Conservation (phyloP, 805 yeast species). For the Saccharomyces jurei region DNA sequence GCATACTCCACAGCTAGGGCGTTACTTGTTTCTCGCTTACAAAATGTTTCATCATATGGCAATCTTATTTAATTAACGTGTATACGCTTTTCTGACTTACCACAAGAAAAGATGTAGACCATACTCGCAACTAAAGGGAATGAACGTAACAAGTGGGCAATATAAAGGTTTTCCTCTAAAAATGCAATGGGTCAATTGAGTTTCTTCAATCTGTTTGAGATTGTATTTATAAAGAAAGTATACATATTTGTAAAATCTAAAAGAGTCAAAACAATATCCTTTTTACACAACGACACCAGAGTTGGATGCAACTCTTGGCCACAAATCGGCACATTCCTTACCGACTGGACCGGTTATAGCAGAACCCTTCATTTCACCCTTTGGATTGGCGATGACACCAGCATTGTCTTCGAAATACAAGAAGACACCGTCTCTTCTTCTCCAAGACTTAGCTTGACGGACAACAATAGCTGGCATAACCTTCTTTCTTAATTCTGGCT, state of each 20-base stretch:
- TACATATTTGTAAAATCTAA: neutral
- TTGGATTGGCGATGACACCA: constrained; percentile 99
- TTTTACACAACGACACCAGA: constrained; percentile 99
- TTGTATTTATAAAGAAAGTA: neutral
- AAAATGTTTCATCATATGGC: neutral
- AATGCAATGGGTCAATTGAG: neutral
- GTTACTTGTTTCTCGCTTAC: neutral
- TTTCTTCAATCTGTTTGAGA: neutral
- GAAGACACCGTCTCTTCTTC: constrained; percentile 99
- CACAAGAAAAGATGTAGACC: neutral
- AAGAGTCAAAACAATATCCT: neutral
- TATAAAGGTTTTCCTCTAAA: neutral
- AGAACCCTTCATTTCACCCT: constrained; percentile 99
- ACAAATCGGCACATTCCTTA: constrained; percentile 99
- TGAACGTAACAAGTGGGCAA: neutral
- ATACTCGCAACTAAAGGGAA: neutral
- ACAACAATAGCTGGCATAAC: constrained; percentile 99
- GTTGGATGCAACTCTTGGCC: constrained; percentile 99
- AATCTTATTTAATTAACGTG: neutral
- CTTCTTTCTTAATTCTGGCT: constrained; percentile 99
- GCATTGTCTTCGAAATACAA: constrained; percentile 99
- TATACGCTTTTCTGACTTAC: neutral
- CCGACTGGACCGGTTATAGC: constrained; percentile 99
- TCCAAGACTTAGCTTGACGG: constrained; percentile 99
- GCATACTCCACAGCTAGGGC: neutral